A percentile compares a stretch with the other conserved stretches of the same genome.
These are phyloP conservation scores for Singerocomus inundabilis DNA, from an alignment of 1,284 basidiomycete species.

Conservation along the genomic window DNA sequence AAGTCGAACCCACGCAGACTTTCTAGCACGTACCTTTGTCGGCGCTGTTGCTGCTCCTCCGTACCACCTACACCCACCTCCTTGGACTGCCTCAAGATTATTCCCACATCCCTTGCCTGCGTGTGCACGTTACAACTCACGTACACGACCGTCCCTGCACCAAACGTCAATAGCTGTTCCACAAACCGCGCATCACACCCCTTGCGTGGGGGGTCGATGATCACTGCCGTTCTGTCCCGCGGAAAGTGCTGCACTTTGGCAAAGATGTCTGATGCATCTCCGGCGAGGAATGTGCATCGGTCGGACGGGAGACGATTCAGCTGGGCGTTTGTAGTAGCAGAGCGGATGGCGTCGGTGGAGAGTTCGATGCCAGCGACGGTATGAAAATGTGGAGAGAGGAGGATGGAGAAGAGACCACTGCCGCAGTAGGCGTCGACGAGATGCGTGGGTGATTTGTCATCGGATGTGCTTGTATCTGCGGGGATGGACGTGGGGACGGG, in stretches of 20 bases:
- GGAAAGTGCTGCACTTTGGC: slow-evolving; percentile 67
- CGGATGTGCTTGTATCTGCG: not conserved
- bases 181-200: slow-evolving; percentile 86
- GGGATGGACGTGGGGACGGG: slow-evolving; percentile 24
- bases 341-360: slow-evolving; percentile 72
- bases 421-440: slow-evolving; percentile 94
- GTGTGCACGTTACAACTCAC: slow-evolving; percentile 94
- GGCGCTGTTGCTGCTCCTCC: slow-evolving; percentile 30
- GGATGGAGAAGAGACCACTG: slow-evolving; percentile 89
- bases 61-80: slow-evolving; percentile 21
- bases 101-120: slow-evolving; percentile 82
- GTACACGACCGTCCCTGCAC: slow-evolving; percentile 76
- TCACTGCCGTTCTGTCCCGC: slow-evolving; percentile 62
- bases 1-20: slow-evolving; percentile 86
- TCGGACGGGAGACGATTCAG: slow-evolving; percentile 61
- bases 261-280: slow-evolving; percentile 74
- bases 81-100: slow-evolving; percentile 50
- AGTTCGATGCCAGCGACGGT: slow-evolving; percentile 92
- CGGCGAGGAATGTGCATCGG: slow-evolving; percentile 53
- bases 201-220: slow-evolving; percentile 89
- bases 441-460: slow-evolving; percentile 55
- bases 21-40: slow-evolving; percentile 62
- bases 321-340: slow-evolving; percentile 77
- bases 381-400: slow-evolving; percentile 76
- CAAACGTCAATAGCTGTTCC: slow-evolving; percentile 73